phyloP scores from a whole-genome alignment of 2,329 filamentous ascomycete species.

The Fusarium denticulatum region DNA sequence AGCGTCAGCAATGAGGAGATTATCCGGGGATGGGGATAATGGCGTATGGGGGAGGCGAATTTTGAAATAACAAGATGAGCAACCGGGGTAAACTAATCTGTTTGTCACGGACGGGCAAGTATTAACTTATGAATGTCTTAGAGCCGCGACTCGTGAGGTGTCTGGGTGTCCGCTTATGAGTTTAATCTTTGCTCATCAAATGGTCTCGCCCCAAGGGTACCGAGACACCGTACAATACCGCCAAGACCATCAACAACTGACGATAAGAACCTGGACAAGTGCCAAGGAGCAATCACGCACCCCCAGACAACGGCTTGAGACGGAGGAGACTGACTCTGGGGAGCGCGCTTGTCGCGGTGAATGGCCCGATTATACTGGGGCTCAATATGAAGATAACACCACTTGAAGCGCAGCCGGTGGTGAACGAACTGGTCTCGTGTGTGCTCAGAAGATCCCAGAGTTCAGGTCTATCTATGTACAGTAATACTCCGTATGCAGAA shows the following conservation, averaged over 20 bases:
- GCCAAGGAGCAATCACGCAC: conserved; percentile 14
- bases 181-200: conserved; percentile 24
- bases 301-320: conserved; percentile 29
- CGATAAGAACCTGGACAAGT: conserved; percentile 34
- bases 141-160: conserved; percentile 11
- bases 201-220: conserved; percentile 32
- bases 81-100: conserved; percentile 8
- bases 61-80: conserved; percentile 4
- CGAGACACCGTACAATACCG: conserved; percentile 6
- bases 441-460: conserved; percentile 7
- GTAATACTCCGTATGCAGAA: background rate
- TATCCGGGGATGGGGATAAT: conserved; percentile 36
- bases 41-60: conserved; percentile 33
- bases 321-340: conserved; percentile 36
- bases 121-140: conserved; percentile 18
- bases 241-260: conserved; percentile 18
- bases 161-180: conserved; percentile 18
- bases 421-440: conserved; percentile 23
- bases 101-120: conserved; percentile 8
- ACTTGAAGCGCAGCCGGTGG: conserved; percentile 5
- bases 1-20: conserved; percentile 29
- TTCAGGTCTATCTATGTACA: background rate
- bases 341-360: conserved; percentile 44
- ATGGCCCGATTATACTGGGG: conserved; percentile 35
- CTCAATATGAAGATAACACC: conserved; percentile 24